phyloP scores from a whole-genome alignment of 768 basidiomycete genomes.

The Tulasnella sp. region DNA sequence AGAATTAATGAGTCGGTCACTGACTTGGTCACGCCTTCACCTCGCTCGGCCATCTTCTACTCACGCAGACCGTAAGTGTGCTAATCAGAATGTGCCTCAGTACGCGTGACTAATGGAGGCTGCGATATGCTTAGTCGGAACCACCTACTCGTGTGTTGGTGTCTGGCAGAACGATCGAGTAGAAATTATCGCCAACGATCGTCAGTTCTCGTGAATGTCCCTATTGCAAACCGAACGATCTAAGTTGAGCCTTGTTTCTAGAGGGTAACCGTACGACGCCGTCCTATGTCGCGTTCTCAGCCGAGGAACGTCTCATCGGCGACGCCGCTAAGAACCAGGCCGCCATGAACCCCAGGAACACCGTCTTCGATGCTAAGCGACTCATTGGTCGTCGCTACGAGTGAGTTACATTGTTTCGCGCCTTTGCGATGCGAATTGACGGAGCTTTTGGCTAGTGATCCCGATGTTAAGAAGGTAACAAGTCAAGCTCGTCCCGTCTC shows the following conservation, averaged over 20 bases:
- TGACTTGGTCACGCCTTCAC: conserved; percentile 18
- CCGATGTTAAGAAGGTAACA: conserved; percentile 83
- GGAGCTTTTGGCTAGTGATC: conserved; percentile 55
- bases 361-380: conserved; percentile 98
- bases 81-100: conserved; percentile 35
- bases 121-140: conserved; percentile 54
- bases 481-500: background rate
- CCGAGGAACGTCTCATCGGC: conserved; percentile 95
- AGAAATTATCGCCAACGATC: conserved; percentile 97
- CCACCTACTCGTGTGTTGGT: conserved; percentile 99
- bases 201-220: conserved; percentile 46
- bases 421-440: conserved; percentile 27
- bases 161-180: conserved; percentile 99
- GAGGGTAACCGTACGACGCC: conserved; percentile 99
- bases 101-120: conserved; percentile 33
- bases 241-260: conserved; percentile 36
- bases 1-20: conserved; percentile 14
- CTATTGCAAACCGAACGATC: conserved; percentile 28
- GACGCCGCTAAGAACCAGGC: conserved; percentile 99
- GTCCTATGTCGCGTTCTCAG: conserved; percentile 97
- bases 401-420: conserved; percentile 45
- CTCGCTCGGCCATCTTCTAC: background rate
- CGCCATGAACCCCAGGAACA: conserved; percentile 99
- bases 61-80: conserved; percentile 19
- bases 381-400: conserved; percentile 97